Evolutionary conservation across 129 eudicot genomes (phyloP).

Genomic region (Flaveria ramosissima): DNA sequence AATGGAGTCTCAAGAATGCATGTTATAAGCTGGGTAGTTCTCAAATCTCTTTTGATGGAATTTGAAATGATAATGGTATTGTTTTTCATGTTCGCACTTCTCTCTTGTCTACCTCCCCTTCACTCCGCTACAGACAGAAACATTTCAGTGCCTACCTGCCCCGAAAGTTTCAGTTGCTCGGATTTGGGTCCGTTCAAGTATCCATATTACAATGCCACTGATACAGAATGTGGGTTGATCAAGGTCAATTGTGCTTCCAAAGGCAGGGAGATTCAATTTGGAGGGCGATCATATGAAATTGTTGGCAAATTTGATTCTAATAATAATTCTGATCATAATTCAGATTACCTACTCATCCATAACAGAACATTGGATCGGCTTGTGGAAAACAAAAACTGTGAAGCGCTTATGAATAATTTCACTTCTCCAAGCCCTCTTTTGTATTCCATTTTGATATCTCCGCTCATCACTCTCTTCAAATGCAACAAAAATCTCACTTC

Average conservation of each 20-base stretch:
- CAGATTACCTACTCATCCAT: background rate
- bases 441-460: slow-evolving; percentile 13
- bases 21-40: background rate
- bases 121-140: background rate
- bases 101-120: slow-evolving; percentile 15
- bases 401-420: slow-evolving; percentile 4
- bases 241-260: background rate
- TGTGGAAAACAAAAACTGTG: slow-evolving; percentile 12
- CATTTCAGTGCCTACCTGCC: slow-evolving; percentile 25
- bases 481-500: slow-evolving; percentile 12
- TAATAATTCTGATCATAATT: background rate
- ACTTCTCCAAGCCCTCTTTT: slow-evolving; percentile 31
- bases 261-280: background rate
- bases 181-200: background rate
- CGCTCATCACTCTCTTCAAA: slow-evolving; percentile 38
- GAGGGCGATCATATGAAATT: background rate
- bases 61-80: slow-evolving; percentile 12
- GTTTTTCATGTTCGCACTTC: background rate
- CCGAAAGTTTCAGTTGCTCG: slow-evolving; percentile 1
- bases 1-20: slow-evolving; percentile 4
- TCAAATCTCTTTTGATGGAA: background rate
- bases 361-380: background rate
- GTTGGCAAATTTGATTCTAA: background rate
- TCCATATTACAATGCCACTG: background rate
- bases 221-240: slow-evolving; percentile 4